These are phyloP conservation scores for Cystobasidium onofrii DNA, from an alignment of 768 basidiomycete species.

Conservation along the genomic window DNA sequence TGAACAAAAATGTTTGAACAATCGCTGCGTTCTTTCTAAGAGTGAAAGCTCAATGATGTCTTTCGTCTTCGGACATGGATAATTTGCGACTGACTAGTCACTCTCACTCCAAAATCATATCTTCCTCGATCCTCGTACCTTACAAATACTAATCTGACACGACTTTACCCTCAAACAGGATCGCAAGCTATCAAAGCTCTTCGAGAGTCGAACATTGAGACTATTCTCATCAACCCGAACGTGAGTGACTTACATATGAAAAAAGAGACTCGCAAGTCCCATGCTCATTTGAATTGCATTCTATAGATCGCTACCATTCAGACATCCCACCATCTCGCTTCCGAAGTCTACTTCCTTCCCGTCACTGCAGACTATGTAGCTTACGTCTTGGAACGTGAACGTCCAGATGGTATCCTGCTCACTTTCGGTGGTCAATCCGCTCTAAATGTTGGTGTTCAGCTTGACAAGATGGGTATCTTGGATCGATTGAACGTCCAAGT, in stretches of 20 bases:
- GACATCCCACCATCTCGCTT: constrained; percentile 92
- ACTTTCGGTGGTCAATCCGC: constrained; percentile 98
- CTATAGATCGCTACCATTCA: constrained; percentile 86
- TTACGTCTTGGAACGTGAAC: constrained; percentile 95
- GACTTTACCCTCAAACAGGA: constrained; percentile 46
- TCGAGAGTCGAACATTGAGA: constrained; percentile 75
- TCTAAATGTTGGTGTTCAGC: constrained; percentile 89
- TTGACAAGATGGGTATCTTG: constrained; percentile 92
- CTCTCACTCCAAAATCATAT: neutral
- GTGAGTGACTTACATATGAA: constrained; percentile 29
- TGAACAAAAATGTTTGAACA: constrained; percentile 19
- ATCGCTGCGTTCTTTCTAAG: constrained; percentile 23
- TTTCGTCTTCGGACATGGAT: constrained; percentile 18
- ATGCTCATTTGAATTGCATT: neutral
- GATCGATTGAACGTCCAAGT: constrained; percentile 88
- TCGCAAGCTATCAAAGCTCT: constrained; percentile 98
- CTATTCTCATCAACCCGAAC: constrained; percentile 91
- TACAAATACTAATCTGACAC: neutral
- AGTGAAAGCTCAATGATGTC: constrained; percentile 6
- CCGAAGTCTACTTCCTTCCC: constrained; percentile 94
- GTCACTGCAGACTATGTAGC: constrained; percentile 96
- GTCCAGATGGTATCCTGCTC: constrained; percentile 91
- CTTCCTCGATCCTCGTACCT: neutral
- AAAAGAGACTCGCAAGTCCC: too few species aligned
- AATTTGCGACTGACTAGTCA: constrained; percentile 28